Conservation (phyloP, 257 asterid species). For the Nicotiana knightiana region DNA sequence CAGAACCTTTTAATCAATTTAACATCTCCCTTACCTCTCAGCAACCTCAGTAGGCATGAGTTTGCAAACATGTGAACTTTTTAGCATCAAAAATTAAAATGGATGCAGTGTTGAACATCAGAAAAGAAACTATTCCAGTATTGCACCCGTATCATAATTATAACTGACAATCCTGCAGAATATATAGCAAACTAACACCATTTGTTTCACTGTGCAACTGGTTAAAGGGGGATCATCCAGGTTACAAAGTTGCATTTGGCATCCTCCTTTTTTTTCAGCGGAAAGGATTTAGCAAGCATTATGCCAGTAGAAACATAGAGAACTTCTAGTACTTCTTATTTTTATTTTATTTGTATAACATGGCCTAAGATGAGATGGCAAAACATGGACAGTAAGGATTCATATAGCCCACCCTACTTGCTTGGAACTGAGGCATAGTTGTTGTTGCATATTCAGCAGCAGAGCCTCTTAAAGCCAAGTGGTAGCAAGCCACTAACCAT, state of each 20-base stretch:
- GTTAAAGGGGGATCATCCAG: background rate
- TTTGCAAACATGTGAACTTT: background rate
- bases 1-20: background rate
- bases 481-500: background rate
- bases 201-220: background rate
- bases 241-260: background rate
- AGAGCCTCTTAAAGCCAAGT: background rate
- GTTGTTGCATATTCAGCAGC: background rate
- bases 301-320: background rate
- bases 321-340: background rate
- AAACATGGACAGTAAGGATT: background rate
- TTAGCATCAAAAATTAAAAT: background rate
- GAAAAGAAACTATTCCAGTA: background rate
- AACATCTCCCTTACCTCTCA: background rate
- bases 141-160: background rate
- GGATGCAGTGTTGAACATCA: background rate
- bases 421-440: background rate
- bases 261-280: background rate
- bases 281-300: background rate
- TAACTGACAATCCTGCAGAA: background rate
- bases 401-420: background rate
- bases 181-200: background rate
- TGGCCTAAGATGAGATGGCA: background rate
- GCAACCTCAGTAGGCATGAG: constrained; percentile 1
- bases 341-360: background rate